Base-by-base conservation (phyloP, 805 yeast species). In the Myxozyma vanderwaltii region DNA sequence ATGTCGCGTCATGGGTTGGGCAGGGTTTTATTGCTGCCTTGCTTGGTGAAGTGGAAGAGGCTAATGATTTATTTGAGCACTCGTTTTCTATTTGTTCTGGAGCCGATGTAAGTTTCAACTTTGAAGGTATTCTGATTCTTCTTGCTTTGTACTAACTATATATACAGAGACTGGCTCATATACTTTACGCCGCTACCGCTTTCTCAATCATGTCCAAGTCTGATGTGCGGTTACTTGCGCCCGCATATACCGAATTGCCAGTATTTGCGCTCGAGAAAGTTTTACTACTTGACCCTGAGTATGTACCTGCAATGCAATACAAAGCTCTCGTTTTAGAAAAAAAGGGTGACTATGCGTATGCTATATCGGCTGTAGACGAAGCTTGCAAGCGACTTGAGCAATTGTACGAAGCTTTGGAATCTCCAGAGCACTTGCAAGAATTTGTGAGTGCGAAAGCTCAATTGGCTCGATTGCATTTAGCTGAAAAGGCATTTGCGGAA, bases 41-140 rank as follows among this genome's bases (percentile, higher is more conserved):
- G 17, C 57, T 59, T 13, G 77, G 75, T 10, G 65, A 71, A 19
- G 35, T 54, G 3, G 77, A 82, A 0, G 77, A 75, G n/a, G 85
- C 96, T 0, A 70, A 79, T 4, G 76, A 79, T 13, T 71, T 88
- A 51, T 85, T 85, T 67, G 86, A 88, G 0, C 97, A 94, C 72
- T 88, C 96, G 0, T 88, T 81, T 66, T 80, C 84, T 12, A 74
- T 92, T 50, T 84, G 97, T 1, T 86, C 86, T 68, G 96, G 96
- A 1, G 77, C 80, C 44, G 82, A 86, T n/a, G 57, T 49, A 50
- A 27, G 59, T 55, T 5, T 23, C 31, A n/a, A n/a, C n/a, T n/a
- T n/a, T n/a, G n/a, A n/a, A n/a, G n/a, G n/a, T n/a, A n/a, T n/a
- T n/a, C n/a, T n/a, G n/a, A n/a, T n/a, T n/a, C n/a, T n/a, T n/a